phyloP scores from a whole-genome alignment of 768 basidiomycete species.

The Asterophora lycoperdoides region DNA sequence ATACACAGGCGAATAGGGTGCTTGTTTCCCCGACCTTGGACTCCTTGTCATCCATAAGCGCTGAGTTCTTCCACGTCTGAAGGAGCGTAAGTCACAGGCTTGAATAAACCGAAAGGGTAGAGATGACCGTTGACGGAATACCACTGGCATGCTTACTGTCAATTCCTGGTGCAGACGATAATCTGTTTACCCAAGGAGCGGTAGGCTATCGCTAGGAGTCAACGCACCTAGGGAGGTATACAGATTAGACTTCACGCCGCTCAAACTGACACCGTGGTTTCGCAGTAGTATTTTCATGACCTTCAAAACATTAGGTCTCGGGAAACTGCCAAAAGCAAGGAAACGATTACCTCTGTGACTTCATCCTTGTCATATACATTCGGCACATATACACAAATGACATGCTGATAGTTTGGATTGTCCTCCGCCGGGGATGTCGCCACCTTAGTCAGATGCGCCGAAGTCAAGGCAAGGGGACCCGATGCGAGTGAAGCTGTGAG shows the following conservation, averaged over 20 bases:
- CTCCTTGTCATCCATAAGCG: constrained; percentile 55
- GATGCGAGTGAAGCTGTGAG: constrained; percentile 55
- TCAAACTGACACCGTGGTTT: constrained; percentile 60
- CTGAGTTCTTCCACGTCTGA: constrained; percentile 66
- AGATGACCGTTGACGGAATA: constrained; percentile 60
- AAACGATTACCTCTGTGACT: constrained; percentile 44
- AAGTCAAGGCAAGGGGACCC: constrained; percentile 57
- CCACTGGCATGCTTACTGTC: constrained; percentile 78
- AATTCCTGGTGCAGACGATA: constrained; percentile 41
- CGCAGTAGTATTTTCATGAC: constrained; percentile 67
- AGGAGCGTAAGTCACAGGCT: not conserved
- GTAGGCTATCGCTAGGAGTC: not conserved
- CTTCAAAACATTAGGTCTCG: constrained; percentile 26
- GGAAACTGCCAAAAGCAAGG: constrained; percentile 1
- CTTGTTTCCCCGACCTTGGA: constrained; percentile 44
- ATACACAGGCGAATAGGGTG: not conserved
- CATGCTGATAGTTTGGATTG: constrained; percentile 49
- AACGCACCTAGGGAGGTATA: constrained; percentile 57
- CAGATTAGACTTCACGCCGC: constrained; percentile 68
- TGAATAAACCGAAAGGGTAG: not conserved
- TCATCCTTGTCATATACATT: constrained; percentile 62
- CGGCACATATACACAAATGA: constrained; percentile 70
- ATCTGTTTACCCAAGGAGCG: not conserved
- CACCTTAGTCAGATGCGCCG: constrained; percentile 58
- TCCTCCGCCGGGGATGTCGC: constrained; percentile 54